Percentiles rank a stretch among this genome's conserved stretches.
These are phyloP conservation scores for Udeniomyces megalosporus DNA, from an alignment of 768 basidiomycete species.

Conservation along the genomic window DNA sequence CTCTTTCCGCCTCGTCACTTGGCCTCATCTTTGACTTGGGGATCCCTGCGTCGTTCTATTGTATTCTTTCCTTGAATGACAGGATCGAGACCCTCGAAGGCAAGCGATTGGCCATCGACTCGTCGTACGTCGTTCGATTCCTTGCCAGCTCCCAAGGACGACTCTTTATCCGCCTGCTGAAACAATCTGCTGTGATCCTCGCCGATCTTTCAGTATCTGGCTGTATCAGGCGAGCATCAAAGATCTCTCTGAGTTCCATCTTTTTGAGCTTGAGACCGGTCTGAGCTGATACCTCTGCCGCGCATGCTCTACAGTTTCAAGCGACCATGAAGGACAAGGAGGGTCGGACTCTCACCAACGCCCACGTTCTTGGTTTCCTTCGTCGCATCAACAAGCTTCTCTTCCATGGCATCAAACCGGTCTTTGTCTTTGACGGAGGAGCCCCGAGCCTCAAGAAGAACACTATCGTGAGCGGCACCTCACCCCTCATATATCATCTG, in stretches of 20 bases:
- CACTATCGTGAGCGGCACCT: too few species aligned
- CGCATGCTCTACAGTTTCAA: conserved; percentile 51
- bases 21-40: conserved; percentile 3
- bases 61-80: too few species aligned
- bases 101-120: conserved; percentile 92
- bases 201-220: conserved; percentile 48
- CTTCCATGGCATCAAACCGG: conserved; percentile 94
- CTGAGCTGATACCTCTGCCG: not conserved
- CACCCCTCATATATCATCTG: too few species aligned
- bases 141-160: not conserved
- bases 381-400: conserved; percentile 81
- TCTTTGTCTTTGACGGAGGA: conserved; percentile 97
- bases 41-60: too few species aligned
- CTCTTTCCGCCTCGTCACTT: not conserved
- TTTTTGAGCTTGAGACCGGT: not conserved
- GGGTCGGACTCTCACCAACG: conserved; percentile 73
- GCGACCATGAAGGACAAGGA: conserved; percentile 98
- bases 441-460: conserved; percentile 75
- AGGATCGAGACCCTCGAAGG: conserved; percentile 90
- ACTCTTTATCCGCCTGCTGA: not conserved
- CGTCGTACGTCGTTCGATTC: conserved; percentile 37
- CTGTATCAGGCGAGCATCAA: conserved; percentile 57
- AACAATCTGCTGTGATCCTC: not conserved
- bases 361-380: conserved; percentile 64
- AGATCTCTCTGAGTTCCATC: too few species aligned